Conservation (phyloP, 2,329 filamentous ascomycete species). For the Hyphodiscus sp. region DNA sequence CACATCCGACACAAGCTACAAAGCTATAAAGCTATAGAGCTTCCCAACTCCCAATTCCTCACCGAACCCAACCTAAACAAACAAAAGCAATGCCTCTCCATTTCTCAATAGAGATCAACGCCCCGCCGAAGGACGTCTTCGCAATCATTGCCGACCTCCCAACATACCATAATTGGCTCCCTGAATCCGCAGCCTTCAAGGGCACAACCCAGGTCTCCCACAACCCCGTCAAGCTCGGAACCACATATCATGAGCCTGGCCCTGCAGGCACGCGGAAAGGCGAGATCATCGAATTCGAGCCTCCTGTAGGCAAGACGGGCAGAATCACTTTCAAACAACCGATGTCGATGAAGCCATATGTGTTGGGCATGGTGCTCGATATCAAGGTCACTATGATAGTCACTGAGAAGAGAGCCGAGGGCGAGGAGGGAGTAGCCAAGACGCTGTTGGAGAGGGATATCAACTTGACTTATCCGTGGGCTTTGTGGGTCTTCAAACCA, state of each 20-base stretch:
- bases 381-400: not conserved
- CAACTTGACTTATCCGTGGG: not conserved
- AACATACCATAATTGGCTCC: not conserved
- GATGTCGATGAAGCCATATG: not conserved
- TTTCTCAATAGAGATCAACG: not conserved
- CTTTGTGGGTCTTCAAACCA: not conserved
- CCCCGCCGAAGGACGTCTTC: not conserved
- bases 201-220: not conserved
- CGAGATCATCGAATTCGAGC: not conserved
- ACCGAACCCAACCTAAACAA: not conserved
- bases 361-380: not conserved
- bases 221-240: not conserved
- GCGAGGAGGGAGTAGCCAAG: not conserved
- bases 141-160: not conserved
- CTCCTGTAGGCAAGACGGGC: not conserved
- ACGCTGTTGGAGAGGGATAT: not conserved
- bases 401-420: not conserved
- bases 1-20: not conserved
- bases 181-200: not conserved
- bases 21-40: not conserved
- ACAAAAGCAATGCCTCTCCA: not conserved
- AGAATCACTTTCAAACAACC: not conserved
- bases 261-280: not conserved
- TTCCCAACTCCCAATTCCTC: not conserved
- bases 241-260: not conserved